Conservation (phyloP, 73 alveolate species). For the Paramecium octaurelia region DNA sequence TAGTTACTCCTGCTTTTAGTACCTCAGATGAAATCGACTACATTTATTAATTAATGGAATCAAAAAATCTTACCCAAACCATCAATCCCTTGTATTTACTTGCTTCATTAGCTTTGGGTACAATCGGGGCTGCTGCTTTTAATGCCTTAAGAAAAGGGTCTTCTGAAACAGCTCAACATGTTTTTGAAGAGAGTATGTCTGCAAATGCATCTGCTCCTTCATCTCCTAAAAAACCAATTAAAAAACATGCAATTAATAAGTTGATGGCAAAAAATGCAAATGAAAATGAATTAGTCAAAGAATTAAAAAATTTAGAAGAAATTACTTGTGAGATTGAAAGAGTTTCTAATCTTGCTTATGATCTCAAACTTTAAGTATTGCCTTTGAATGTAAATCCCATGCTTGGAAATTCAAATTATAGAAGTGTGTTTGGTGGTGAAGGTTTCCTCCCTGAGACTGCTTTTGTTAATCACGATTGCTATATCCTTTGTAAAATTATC, state of each 20-base stretch:
- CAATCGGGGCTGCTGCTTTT: constrained; percentile 12
- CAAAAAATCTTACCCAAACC: neutral
- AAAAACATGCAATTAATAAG: neutral
- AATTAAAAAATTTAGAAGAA: constrained; percentile 52
- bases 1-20: constrained; percentile 45
- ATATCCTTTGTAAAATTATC: constrained; percentile 38
- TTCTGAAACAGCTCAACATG: neutral
- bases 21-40: neutral
- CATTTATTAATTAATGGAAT: constrained; percentile 18
- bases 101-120: neutral
- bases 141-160: neutral
- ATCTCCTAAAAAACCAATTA: neutral
- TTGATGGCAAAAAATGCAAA: constrained; percentile 9
- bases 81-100: constrained; percentile 23
- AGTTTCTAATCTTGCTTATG: constrained; percentile 55
- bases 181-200: neutral
- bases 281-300: constrained; percentile 48
- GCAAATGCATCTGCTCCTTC: neutral
- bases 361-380: neutral
- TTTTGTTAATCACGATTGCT: constrained; percentile 48
- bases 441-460: constrained; percentile 60
- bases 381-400: neutral
- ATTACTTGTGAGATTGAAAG: constrained; percentile 61
- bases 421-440: constrained; percentile 52
- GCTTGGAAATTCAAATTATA: constrained; percentile 31